These are phyloP conservation scores for Haematococcus sp. DNA, from an alignment of 139 green algal species.

Conservation along the genomic window DNA sequence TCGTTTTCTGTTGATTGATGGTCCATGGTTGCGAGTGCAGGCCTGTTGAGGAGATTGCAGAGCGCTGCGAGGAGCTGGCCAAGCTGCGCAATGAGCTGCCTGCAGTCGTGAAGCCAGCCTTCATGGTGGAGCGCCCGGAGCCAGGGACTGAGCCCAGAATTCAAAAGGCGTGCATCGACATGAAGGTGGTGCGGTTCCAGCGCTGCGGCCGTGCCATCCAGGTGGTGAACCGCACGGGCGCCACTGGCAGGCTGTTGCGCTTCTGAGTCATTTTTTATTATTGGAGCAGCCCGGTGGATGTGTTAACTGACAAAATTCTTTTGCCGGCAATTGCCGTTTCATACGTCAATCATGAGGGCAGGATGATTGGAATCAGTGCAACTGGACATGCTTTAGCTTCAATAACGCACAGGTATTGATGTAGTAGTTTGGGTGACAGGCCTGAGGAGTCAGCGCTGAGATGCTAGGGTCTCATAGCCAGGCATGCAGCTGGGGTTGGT, in stretches of 20 bases:
- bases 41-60: constrained; percentile 10
- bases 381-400: no score
- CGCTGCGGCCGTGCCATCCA: constrained; percentile 1
- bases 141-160: not conserved
- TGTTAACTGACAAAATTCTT: no score
- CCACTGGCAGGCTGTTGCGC: not conserved
- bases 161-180: not conserved
- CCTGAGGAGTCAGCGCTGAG: no score
- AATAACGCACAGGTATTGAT: no score
- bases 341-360: no score
- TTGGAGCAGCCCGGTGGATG: no score
- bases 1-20: not conserved
- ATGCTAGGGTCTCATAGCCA: no score
- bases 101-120: not conserved
- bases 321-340: no score
- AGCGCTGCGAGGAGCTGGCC: constrained; percentile 8
- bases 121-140: constrained; percentile 7
- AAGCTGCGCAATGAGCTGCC: constrained; percentile 10
- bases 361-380: no score
- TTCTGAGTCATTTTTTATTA: not conserved
- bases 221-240: constrained; percentile 6
- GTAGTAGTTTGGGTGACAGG: no score
- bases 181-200: constrained; percentile 5
- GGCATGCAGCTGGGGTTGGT: no score
- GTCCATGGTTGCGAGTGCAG: not conserved